These are phyloP conservation scores for Nepenthes mirabilis DNA, from an alignment of 148 eudicot species.

Conservation along the genomic window DNA sequence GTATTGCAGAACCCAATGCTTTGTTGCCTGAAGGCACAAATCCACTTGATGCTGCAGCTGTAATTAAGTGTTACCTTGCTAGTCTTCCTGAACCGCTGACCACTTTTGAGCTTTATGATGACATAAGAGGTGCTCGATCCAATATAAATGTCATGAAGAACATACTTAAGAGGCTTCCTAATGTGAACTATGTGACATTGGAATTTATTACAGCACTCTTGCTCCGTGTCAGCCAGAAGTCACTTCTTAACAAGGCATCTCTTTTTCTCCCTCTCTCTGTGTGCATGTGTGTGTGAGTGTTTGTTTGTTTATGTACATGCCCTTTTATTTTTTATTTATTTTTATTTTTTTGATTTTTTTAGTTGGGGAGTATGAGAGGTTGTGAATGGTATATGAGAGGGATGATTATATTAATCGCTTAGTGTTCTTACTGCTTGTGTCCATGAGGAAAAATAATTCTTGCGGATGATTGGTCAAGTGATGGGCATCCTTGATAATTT, in stretches of 20 bases:
- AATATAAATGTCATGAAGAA: constrained; percentile 52
- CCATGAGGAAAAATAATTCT: too few species aligned
- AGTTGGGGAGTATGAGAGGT: not conserved
- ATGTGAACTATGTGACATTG: constrained; percentile 84
- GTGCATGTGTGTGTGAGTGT: not conserved
- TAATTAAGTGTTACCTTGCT: constrained; percentile 82
- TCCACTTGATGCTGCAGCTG: constrained; percentile 65
- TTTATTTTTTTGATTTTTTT: too few species aligned
- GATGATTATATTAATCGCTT: not conserved
- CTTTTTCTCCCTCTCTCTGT: not conserved
- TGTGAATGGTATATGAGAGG: too few species aligned
- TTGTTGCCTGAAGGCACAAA: constrained; percentile 57
- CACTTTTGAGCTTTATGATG: constrained; percentile 63
- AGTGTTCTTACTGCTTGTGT: too few species aligned
- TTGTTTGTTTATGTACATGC: too few species aligned
- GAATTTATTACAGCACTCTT: constrained; percentile 83
- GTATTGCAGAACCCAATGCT: constrained; percentile 58
- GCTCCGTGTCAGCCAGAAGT: constrained; percentile 85
- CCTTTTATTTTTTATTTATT: too few species aligned
- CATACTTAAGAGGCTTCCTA: constrained; percentile 76
- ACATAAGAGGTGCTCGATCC: constrained; percentile 64
- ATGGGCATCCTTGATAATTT: too few species aligned
- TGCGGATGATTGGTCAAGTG: too few species aligned
- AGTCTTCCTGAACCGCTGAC: constrained; percentile 86
- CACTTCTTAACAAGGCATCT: constrained; percentile 78